Evolutionary conservation across 1,284 basidiomycete species (phyloP).

Genomic region (Malassezia equina): DNA sequence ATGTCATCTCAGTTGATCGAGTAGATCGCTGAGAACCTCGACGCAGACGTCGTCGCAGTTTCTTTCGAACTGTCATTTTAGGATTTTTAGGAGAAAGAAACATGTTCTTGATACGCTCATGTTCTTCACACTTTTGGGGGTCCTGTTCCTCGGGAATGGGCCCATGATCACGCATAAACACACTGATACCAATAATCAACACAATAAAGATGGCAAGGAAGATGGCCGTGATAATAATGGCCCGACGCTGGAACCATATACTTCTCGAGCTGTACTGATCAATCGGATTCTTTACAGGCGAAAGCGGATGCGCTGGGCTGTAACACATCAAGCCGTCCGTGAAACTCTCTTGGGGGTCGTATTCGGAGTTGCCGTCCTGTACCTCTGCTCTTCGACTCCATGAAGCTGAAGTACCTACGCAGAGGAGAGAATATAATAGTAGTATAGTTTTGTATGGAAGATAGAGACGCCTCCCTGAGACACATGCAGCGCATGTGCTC

Average conservation of each 20-base stretch:
- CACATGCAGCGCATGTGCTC: not conserved
- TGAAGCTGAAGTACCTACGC: not conserved
- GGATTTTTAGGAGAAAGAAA: not conserved
- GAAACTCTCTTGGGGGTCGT: not conserved
- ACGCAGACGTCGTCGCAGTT: not conserved
- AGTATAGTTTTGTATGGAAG: not conserved
- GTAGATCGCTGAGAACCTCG: not conserved
- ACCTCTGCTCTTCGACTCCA: not conserved
- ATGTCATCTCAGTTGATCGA: not conserved
- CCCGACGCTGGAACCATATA: slow-evolving; percentile 40
- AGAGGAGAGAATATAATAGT: not conserved
- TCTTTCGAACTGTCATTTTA: not conserved
- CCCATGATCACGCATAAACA: slow-evolving; percentile 36
- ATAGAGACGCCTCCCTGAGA: not conserved
- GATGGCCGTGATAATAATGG: slow-evolving; percentile 42
- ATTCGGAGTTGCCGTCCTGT: not conserved
- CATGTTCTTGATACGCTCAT: not conserved
- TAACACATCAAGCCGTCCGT: not conserved
- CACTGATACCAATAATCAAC: slow-evolving; percentile 41
- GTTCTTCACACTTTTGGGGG: not conserved
- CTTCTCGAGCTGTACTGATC: slow-evolving; percentile 17
- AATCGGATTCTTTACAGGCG: not conserved
- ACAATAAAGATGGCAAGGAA: slow-evolving; percentile 47
- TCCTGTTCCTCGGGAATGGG: not conserved
- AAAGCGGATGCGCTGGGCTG: not conserved